These are phyloP conservation scores for Linnemannia hyalina DNA, from an alignment of 192 early-diverging fungal species.

Conservation along the genomic window DNA sequence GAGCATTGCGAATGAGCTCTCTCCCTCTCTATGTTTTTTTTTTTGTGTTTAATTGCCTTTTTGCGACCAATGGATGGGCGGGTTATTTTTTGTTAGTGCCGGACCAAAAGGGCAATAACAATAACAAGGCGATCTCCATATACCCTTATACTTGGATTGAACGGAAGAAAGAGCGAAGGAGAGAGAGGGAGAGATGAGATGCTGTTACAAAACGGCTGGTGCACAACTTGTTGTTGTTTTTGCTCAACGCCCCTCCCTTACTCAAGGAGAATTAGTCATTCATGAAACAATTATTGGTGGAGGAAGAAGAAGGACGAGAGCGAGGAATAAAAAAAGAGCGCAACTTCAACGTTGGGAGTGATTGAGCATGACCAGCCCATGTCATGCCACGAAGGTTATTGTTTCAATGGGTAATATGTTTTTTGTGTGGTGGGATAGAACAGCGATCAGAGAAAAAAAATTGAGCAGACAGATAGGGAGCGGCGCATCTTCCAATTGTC, in stretches of 20 bases:
- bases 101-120: background rate
- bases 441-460: background rate
- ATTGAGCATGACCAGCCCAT: background rate
- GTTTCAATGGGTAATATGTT: background rate
- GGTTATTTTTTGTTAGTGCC: background rate
- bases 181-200: background rate
- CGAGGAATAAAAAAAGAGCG: background rate
- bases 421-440: background rate
- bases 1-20: too few species aligned
- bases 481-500: too few species aligned
- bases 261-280: background rate
- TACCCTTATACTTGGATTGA: background rate
- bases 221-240: background rate
- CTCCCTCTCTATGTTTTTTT: background rate
- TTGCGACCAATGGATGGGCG: background rate
- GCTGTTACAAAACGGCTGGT: background rate
- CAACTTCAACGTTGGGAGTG: background rate
- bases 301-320: background rate
- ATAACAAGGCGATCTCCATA: background rate
- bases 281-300: background rate
- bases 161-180: background rate
- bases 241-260: background rate
- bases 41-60: background rate
- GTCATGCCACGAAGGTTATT: background rate
- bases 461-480: background rate